phyloP scores from a whole-genome alignment of 495 filamentous ascomycete genomes.

The Podospora appendiculata region DNA sequence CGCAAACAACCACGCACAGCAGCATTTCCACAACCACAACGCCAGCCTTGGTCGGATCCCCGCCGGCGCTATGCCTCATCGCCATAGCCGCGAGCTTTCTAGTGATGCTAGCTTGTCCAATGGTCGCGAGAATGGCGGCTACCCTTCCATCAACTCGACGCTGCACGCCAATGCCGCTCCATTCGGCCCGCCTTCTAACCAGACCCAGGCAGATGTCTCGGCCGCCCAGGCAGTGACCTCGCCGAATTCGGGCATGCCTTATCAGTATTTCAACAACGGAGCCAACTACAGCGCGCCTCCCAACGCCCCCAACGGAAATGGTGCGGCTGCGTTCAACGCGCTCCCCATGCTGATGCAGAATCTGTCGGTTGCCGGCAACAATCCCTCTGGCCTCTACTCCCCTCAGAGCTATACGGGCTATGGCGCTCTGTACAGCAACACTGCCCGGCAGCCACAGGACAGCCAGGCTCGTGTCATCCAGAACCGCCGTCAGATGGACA shows the following conservation, averaged over 20 bases:
- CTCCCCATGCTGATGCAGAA: slow-evolving; percentile 57
- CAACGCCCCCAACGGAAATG: slow-evolving; percentile 16
- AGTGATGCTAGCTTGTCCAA: slow-evolving; percentile 30
- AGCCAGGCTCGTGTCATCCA: slow-evolving; percentile 65
- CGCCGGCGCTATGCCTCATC: slow-evolving; percentile 47
- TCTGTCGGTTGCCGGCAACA: slow-evolving; percentile 41
- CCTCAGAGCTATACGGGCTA: slow-evolving; percentile 42
- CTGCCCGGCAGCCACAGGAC: slow-evolving; percentile 38
- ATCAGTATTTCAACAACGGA: slow-evolving; percentile 26
- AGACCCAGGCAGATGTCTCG: slow-evolving; percentile 22
- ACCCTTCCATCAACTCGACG: slow-evolving; percentile 53
- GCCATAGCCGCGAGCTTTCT: slow-evolving; percentile 61
- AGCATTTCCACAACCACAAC: slow-evolving; percentile 77
- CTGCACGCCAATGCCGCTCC: slow-evolving; percentile 71
- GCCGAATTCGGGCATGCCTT: slow-evolving; percentile 25
- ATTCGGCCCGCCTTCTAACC: slow-evolving; percentile 48
- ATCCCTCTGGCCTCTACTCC: slow-evolving; percentile 31
- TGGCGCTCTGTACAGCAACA: slow-evolving; percentile 34
- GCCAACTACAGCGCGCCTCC: slow-evolving; percentile 24
- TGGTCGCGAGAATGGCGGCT: slow-evolving; percentile 41
- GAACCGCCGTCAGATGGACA: slow-evolving; percentile 57
- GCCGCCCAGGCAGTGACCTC: slow-evolving; percentile 27
- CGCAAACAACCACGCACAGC: slow-evolving; percentile 63
- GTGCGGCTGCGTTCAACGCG: slow-evolving; percentile 26
- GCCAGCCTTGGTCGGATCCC: slow-evolving; percentile 73